These are phyloP conservation scores for Gossypium rotundifolium DNA, from an alignment of 345 rosid species.

Conservation along the genomic window DNA sequence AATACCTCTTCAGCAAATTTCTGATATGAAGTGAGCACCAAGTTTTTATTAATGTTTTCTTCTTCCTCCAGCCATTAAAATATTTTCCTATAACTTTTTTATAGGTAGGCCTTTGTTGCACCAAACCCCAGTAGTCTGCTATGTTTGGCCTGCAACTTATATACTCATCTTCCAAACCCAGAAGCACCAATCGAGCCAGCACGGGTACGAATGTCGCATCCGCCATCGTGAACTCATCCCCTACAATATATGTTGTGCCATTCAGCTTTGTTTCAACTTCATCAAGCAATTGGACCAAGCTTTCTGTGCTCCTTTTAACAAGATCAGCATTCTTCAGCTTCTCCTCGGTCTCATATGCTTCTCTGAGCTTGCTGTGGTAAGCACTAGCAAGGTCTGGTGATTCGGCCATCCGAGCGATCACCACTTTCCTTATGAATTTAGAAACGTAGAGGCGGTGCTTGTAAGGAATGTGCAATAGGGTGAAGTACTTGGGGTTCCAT, in stretches of 20 bases:
- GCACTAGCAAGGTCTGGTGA: conserved; percentile 79
- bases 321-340: conserved; percentile 50
- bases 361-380: conserved; percentile 74
- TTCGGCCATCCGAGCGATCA: conserved; percentile 80
- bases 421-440: conserved; percentile 66
- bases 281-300: conserved; percentile 53
- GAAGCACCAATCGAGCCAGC: conserved; percentile 53
- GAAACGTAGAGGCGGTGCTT: conserved; percentile 50
- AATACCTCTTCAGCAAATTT: conserved; percentile 50
- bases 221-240: conserved; percentile 82
- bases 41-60: conserved; percentile 56
- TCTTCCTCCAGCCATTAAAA: conserved; percentile 75
- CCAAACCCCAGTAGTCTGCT: conserved; percentile 61
- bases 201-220: conserved; percentile 73
- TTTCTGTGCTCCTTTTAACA: conserved; percentile 45
- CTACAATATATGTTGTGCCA: conserved; percentile 46
- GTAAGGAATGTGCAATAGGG: conserved; percentile 58
- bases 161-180: conserved; percentile 67
- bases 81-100: conserved; percentile 66
- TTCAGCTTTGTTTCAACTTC: conserved; percentile 58
- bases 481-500: conserved; percentile 74
- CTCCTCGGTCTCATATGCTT: conserved; percentile 64
- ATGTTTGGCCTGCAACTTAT: conserved; percentile 58
- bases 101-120: conserved; percentile 66
- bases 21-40: conserved; percentile 63